These are phyloP conservation scores for Exobasidium cylindrosporum DNA, from an alignment of 1,284 basidiomycete genomes.

Conservation along the genomic window DNA sequence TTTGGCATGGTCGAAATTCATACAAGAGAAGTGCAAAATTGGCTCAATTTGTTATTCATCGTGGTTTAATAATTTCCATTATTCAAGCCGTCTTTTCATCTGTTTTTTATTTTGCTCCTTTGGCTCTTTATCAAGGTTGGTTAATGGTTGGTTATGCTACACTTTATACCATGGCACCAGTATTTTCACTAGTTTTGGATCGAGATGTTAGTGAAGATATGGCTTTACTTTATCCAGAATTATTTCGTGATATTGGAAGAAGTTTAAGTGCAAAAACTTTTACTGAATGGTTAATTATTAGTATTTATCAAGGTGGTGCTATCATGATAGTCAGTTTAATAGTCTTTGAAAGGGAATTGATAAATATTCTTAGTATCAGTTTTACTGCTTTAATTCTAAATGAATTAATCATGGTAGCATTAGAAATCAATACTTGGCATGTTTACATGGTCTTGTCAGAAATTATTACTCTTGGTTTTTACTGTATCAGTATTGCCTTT, in stretches of 20 bases:
- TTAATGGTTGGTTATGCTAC: slow-evolving; percentile 93
- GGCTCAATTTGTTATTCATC: slow-evolving; percentile 95
- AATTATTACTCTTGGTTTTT: slow-evolving; percentile 81
- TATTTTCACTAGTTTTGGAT: slow-evolving; percentile 94
- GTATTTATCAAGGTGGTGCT: slow-evolving; percentile 93
- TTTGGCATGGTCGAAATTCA: slow-evolving; percentile 96
- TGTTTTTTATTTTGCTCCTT: slow-evolving; percentile 98
- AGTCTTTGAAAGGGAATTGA: slow-evolving; percentile 93
- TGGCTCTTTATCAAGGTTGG: slow-evolving; percentile 97
- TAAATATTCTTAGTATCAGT: slow-evolving; percentile 96
- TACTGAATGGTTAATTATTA: slow-evolving; percentile 96
- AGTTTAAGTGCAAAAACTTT: slow-evolving; percentile 94
- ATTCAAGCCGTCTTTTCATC: slow-evolving; percentile 85
- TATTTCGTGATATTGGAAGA: slow-evolving; percentile 81
- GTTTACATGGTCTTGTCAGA: slow-evolving; percentile 92
- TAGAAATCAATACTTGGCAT: slow-evolving; percentile 98
- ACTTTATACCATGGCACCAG: slow-evolving; percentile 96
- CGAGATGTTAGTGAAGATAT: slow-evolving; percentile 93
- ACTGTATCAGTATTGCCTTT: slow-evolving; percentile 86
- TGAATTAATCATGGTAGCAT: slow-evolving; percentile 96
- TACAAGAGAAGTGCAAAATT: slow-evolving; percentile 97
- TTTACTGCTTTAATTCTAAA: slow-evolving; percentile 95
- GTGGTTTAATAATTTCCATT: slow-evolving; percentile 90
- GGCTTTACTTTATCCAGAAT: slow-evolving; percentile 89
- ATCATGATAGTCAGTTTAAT: slow-evolving; percentile 98